Conservation (phyloP, 805 yeast species). For the Metschnikowia kunwiensis region DNA sequence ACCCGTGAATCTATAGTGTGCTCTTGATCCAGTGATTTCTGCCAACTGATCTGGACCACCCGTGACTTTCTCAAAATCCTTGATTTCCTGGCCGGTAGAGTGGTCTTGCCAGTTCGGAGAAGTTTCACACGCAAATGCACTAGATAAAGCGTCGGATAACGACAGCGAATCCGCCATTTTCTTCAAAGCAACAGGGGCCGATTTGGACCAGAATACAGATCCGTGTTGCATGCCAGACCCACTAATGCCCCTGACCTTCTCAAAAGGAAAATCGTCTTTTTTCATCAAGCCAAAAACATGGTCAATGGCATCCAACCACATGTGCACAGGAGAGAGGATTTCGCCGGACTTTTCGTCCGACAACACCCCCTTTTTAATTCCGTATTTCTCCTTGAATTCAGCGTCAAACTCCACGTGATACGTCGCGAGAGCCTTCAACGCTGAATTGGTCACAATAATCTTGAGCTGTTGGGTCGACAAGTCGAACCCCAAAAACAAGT, state of each 20-base stretch:
- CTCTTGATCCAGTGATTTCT: slow-evolving; percentile 73
- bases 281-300: slow-evolving; percentile 52
- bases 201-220: slow-evolving; percentile 71
- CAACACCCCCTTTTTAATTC: slow-evolving; percentile 72
- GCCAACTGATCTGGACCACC: slow-evolving; percentile 65
- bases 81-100: slow-evolving; percentile 70
- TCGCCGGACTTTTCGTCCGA: slow-evolving; percentile 52
- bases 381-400: slow-evolving; percentile 54
- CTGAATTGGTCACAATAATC: slow-evolving; percentile 58
- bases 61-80: slow-evolving; percentile 53
- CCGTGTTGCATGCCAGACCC: slow-evolving; percentile 96
- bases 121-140: slow-evolving; percentile 56
- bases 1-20: slow-evolving; percentile 88
- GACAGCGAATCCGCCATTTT: slow-evolving; percentile 30
- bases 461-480: slow-evolving; percentile 88
- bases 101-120: slow-evolving; percentile 97
- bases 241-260: slow-evolving; percentile 58
- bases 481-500: slow-evolving; percentile 67
- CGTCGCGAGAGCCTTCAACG: slow-evolving; percentile 51
- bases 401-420: slow-evolving; percentile 71
- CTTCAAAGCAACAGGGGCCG: slow-evolving; percentile 42
- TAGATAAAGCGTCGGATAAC: slow-evolving; percentile 46
- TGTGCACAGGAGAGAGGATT: slow-evolving; percentile 75
- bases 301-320: slow-evolving; percentile 88
- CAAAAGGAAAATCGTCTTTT: slow-evolving; percentile 52